These are phyloP conservation scores for Rhytidhysteron rufulum DNA, from an alignment of 2,329 filamentous ascomycete species.

Conservation along the genomic window DNA sequence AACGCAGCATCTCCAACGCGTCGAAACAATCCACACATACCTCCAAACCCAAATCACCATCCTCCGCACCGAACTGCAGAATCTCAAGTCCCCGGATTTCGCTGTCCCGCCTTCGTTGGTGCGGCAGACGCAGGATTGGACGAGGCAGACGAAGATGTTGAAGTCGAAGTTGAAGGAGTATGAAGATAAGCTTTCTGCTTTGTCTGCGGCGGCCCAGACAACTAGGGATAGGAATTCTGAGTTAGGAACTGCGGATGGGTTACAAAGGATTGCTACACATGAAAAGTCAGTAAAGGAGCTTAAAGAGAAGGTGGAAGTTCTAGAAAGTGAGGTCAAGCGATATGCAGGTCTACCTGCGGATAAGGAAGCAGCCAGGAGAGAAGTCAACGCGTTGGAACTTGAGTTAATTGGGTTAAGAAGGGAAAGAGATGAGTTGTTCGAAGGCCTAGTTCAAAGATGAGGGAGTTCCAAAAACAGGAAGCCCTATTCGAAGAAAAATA, in stretches of 20 bases:
- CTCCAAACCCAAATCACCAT: constrained; percentile 28
- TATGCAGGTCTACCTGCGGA: constrained; percentile 74
- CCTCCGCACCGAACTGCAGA: constrained; percentile 25
- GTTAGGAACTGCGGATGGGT: constrained; percentile 46
- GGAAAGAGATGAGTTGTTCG: constrained; percentile 70
- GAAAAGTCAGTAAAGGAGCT: constrained; percentile 60
- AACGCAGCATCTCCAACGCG: constrained; percentile 26
- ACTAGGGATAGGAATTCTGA: constrained; percentile 31
- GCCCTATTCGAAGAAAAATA: too few species aligned
- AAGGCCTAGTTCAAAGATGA: constrained; percentile 60
- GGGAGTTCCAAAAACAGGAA: too few species aligned
- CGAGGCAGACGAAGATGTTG: constrained; percentile 66
- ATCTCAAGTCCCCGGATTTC: constrained; percentile 33
- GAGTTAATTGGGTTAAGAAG: constrained; percentile 61
- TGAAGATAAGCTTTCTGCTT: constrained; percentile 38
- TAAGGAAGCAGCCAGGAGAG: constrained; percentile 61
- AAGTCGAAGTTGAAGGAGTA: constrained; percentile 66
- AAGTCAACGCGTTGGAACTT: constrained; percentile 63
- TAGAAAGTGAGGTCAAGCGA: constrained; percentile 60
- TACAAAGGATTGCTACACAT: constrained; percentile 57
- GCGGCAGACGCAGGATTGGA: constrained; percentile 70
- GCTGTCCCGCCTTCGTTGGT: constrained; percentile 54
- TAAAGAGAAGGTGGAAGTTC: constrained; percentile 53
- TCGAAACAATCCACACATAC: constrained; percentile 30
- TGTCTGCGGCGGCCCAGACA: neutral